Evolutionary conservation across 768 basidiomycete species (phyloP).

Genomic region (Psilocybe tampanensis): DNA sequence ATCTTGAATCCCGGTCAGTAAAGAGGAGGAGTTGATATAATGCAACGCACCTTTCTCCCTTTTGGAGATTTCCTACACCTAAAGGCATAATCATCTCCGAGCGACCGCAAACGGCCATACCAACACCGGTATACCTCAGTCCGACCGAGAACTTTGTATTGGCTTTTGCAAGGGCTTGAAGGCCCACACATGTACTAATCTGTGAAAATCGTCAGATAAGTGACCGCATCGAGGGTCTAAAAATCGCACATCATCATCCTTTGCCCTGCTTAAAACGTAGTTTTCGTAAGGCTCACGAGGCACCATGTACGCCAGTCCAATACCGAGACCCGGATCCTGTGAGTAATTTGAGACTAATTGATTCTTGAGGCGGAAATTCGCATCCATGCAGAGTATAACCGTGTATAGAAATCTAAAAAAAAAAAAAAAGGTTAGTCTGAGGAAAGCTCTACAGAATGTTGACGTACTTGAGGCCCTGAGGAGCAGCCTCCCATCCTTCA

Average conservation of each 20-base stretch:
- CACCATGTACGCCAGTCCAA: conserved; percentile 3
- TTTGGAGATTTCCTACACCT: conserved; percentile 29
- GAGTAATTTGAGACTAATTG: conserved; percentile 3
- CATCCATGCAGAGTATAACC: not conserved
- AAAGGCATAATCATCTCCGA: conserved; percentile 8
- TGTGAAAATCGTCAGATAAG: not conserved
- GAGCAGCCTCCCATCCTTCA: not conserved
- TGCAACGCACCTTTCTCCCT: conserved; percentile 28
- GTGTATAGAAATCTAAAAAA: not conserved
- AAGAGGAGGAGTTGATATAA: too few species aligned
- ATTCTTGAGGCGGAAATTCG: conserved; percentile 1
- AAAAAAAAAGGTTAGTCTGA: not conserved
- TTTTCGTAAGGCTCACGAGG: not conserved
- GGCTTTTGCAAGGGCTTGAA: conserved; percentile 12
- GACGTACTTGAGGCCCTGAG: not conserved
- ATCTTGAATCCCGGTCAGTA: not conserved
- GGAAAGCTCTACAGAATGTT: too few species aligned
- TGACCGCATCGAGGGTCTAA: too few species aligned
- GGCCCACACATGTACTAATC: conserved; percentile 16
- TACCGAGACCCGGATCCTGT: conserved; percentile 2
- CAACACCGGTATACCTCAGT: conserved; percentile 12
- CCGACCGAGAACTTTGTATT: conserved; percentile 7
- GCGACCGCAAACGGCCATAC: conserved; percentile 1
- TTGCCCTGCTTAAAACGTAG: conserved; percentile 1
- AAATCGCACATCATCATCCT: conserved; percentile 6